Base-by-base conservation (phyloP, 768 basidiomycete genomes). In the Austroboletus eburneus region DNA sequence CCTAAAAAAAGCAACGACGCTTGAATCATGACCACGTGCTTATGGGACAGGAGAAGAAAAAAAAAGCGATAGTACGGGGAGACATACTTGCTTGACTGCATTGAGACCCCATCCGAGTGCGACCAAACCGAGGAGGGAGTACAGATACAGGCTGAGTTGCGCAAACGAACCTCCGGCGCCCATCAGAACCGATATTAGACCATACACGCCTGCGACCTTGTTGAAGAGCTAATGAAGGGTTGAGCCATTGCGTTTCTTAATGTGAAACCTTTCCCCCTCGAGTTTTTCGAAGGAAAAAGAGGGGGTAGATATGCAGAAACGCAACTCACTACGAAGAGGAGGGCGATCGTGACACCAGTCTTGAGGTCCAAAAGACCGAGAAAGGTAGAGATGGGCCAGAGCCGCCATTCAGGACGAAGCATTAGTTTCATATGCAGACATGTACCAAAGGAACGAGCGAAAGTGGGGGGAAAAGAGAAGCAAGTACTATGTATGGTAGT, bases 141-240 rank as follows among this genome's bases (percentile, higher is more conserved):
- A 99, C 17, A 93, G 74, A 68, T 98, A 98, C 61, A 95, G 76
- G 65, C 83, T 88, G 50, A 97, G 76, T 68, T 99, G 96, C 0
- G 87, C 83, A 55, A 92, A 82, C n/a, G 86, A 83, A n/a, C 87
- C 86, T n/a, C 89, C 91, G 24, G 89, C 85, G 17, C 94, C 94
- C 1, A 87, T 87, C 49, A 93, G 69, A 46, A 93, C 79, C 5
- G 93, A 94, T 48, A 99, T 84, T 47, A 99, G 79, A 45, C 96
- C 96, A 64, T 98, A 99, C 9, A 97, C 80, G 42, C 96, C 95
- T 17, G 96, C 94, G 41, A 94, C 95, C 71, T 99, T 99, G 78
- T 99, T 99, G 55, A 99, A 73, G 43, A 92, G 70, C 88, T 89
- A 58, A 21, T 7, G 9, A 12, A 40, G 55, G 32, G 46, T 39